These are phyloP conservation scores for Aspergillus sergii DNA, from an alignment of 2,329 filamentous ascomycete species.

Conservation along the genomic window DNA sequence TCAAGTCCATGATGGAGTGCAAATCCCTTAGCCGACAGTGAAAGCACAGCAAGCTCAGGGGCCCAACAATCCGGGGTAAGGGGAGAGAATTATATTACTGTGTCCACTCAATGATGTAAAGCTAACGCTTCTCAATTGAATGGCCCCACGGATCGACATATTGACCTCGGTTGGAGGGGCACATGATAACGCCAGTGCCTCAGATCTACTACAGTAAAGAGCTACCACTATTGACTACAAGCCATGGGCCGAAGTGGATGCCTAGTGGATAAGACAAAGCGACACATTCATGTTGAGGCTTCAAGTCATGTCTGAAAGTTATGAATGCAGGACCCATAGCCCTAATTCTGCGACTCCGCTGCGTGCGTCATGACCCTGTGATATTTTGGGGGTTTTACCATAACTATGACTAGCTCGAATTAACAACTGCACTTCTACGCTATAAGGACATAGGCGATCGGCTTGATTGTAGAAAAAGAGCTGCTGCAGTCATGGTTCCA, in stretches of 20 bases:
- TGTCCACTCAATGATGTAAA: not conserved
- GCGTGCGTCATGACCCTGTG: too few relatives aligned
- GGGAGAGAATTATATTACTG: not conserved
- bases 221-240: not conserved
- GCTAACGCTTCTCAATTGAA: not conserved
- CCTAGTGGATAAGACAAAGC: not conserved
- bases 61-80: conserved; percentile 4
- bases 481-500: not conserved
- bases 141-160: conserved; percentile 10
- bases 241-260: not conserved
- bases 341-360: not conserved
- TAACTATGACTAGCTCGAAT: too few relatives aligned
- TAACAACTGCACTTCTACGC: too few relatives aligned
- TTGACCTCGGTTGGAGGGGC: conserved; percentile 7
- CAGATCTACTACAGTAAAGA: not conserved
- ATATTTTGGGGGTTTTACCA: too few relatives aligned
- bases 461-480: not conserved
- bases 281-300: not conserved
- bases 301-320: not conserved
- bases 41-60: not conserved
- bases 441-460: too few relatives aligned
- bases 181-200: conserved; percentile 3
- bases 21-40: not conserved
- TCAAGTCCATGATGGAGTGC: conserved; percentile 14
- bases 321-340: not conserved